Evolutionary conservation across 345 rosid genomes (phyloP).

Genomic region (Eucalyptus marginata): DNA sequence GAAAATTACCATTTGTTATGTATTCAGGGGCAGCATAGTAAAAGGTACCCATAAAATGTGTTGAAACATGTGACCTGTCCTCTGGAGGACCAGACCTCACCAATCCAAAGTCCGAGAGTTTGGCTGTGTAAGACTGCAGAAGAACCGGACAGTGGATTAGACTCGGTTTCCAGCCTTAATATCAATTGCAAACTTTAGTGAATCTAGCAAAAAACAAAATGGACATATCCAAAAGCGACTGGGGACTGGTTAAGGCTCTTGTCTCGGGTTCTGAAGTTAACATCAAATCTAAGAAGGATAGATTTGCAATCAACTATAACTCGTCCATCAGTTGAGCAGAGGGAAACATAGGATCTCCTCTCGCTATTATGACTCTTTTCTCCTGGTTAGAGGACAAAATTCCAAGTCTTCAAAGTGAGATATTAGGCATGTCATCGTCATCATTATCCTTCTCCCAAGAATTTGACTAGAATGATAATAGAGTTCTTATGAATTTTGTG

Average conservation of each 20-base stretch:
- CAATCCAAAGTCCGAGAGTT: not conserved
- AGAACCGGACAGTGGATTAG: not conserved
- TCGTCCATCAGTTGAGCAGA: not conserved
- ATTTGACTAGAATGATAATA: not conserved
- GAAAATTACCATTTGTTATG: not conserved
- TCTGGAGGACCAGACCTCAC: not conserved
- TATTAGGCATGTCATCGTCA: not conserved
- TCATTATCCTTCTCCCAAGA: not conserved
- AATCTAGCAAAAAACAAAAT: not conserved
- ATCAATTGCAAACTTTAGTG: not conserved
- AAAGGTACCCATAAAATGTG: not conserved
- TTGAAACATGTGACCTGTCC: not conserved
- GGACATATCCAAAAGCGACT: not conserved
- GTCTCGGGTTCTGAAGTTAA: not conserved
- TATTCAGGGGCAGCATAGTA: not conserved
- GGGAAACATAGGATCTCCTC: not conserved
- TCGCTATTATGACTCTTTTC: not conserved
- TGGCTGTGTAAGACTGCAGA: not conserved
- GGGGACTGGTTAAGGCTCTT: not conserved
- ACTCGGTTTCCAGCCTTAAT: not conserved
- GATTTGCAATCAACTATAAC: not conserved
- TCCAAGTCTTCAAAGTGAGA: not conserved
- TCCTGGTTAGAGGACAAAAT: not conserved
- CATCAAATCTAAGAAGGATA: not conserved
- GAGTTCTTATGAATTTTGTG: not conserved